Base-by-base conservation (phyloP, 768 basidiomycete species). In the Pisolithus microcarpus region DNA sequence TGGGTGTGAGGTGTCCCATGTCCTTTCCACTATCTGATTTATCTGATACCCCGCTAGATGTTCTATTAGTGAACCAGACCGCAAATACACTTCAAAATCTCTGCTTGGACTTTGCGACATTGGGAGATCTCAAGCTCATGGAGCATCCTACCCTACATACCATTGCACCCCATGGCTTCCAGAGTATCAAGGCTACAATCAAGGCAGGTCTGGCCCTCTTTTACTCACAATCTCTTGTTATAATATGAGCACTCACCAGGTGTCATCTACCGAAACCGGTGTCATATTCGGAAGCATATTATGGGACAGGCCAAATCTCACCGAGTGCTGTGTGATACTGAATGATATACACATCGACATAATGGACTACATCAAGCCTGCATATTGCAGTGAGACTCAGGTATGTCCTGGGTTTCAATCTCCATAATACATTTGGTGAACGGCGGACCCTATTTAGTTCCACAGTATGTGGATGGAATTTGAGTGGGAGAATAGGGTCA, bases 401-500 rank as follows among this genome's bases (percentile, higher is more conserved):
- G 91, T 89, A 61, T 18, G 72, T 64, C 30, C 23, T 18, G 19
- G 2, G 23, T 15, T 46, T 8, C 4, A 26, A 28, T 13, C n/a
- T 11, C 43, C 24, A 24, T 47, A 46, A 5, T 23, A 26, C 16
- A 18, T 36, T n/a, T 31, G 31, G 5, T 34, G 11, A 10, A n/a
- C 10, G 10, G 31, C 31, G 11, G 31, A 2, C 16, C 10, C 5
- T 23, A 9, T 21, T 60, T n/a, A 94, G 87, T 95, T 95, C 82
- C 82, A 95, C 30, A 90, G 82, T 67, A 95, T 95, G 92, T 96
- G 95, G 95, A 99, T 94, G 24, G 96, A 98, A 68, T 99, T 99
- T 61, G 95, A 99, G 68, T 99, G 95, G 95, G 95, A 99, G 77
- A 99, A 99, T 72, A 81, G 94, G 60, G 95, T 98, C 50, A 97